Conservation (phyloP, 202 grass and related monocot genomes). For the Digitaria exilis region DNA sequence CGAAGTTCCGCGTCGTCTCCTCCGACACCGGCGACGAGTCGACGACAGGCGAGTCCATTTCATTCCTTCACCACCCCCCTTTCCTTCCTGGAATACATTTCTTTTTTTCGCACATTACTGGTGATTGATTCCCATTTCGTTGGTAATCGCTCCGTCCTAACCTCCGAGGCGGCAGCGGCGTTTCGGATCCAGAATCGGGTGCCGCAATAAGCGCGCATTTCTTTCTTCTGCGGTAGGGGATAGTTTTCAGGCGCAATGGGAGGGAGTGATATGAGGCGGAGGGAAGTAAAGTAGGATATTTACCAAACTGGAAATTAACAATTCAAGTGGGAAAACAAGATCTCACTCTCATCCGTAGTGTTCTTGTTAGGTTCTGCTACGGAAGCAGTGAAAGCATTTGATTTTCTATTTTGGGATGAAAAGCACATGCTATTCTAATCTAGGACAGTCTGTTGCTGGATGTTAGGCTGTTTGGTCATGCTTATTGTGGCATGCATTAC, state of each 20-base stretch:
- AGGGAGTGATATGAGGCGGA: background rate
- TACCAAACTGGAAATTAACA: background rate
- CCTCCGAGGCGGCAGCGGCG: background rate
- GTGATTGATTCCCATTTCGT: background rate
- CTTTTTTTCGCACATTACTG: no score
- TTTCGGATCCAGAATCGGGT: background rate
- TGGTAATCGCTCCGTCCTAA: background rate
- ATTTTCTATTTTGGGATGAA: background rate
- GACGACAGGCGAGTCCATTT: background rate
- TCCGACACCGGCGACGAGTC: background rate
- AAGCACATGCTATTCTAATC: background rate
- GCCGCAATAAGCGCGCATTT: background rate
- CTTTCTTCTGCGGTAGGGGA: background rate
- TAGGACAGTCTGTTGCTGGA: background rate
- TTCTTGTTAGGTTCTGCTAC: constrained; percentile 14
- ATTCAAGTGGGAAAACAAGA: background rate
- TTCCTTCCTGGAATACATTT: background rate
- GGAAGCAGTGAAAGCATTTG: background rate
- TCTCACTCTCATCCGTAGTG: constrained; percentile 10
- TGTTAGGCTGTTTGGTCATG: constrained; percentile 10
- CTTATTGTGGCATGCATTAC: background rate
- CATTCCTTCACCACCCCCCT: background rate
- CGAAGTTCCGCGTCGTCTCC: no score
- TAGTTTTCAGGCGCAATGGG: background rate
- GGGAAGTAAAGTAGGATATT: background rate